Evolutionary conservation across 805 yeast species (phyloP), one percentile per base, ranked within the genome.

Genomic region (Yamadazyma sp.): DNA sequence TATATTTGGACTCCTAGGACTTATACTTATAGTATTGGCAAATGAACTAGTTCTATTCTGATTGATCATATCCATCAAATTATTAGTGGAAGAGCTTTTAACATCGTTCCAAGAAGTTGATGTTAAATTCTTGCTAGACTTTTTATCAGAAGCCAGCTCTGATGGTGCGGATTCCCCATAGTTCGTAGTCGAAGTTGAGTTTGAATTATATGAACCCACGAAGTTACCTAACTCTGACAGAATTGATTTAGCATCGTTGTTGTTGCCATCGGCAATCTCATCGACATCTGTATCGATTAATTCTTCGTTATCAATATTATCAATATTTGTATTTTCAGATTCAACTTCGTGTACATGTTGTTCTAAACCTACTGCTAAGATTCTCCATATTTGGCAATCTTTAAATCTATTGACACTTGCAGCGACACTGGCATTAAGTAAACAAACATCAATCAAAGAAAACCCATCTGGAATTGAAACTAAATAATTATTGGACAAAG

Each of bases 371-470:
- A 72, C 73, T 10, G 74, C 73, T 4, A 81, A 56, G 3, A 79
- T 67, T 40, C 70, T 57, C 88, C 88, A 82, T 0, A 77, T 69
- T 48, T 78, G 85, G 35, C 80, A 65, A 36, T 78, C 83, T 39
- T 85, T 56, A 35, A 60, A 63, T 32, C 66, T 56, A 12, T 68
- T 65, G 1, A 69, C 82, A 30, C 68, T 62, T 0, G 70, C 70
- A 0, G 84, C 84, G 7, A 76, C 61, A 12, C 65, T 58, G 0
- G 86, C 73, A 49, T 83, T 83, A 46, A 68, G 58, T 15, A 70
- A 62, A 48, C 86, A 81, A 2, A 71, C 78, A 29, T 79, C 78
- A 10, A 65, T 50, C 11, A 79, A 58, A 18, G 65, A 60, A 48
- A 76, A 66, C 3, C 74, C 77, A 16, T 69, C 72, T 0, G 76